Base-by-base conservation (phyloP, 176 grass and related monocot species). In the Rhynchospora tenuis region DNA sequence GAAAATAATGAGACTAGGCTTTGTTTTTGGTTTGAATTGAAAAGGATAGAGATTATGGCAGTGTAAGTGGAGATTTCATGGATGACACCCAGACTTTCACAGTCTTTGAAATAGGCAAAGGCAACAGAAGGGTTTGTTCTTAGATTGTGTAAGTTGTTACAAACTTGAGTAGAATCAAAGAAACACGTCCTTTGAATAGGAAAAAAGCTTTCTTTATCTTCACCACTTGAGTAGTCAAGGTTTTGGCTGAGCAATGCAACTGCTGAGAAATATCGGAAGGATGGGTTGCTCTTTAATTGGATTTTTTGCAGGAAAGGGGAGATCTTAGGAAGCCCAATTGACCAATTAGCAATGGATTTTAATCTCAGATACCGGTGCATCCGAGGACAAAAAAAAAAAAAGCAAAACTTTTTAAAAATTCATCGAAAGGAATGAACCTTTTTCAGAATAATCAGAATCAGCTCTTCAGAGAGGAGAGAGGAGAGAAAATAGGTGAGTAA, bases 81-180 rank as follows among this genome's bases (percentile, higher is more conserved):
- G 62, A 19, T 57, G 64, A 97, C 92, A 19, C 94, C 94, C 23
- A 82, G 38, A 31, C 44, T 83, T 42, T 62, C 16, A 0, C 78
- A 83, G 62, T 91, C 88, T 57, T 88, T 90, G 70, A 97, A 94
- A 87, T 90, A 97, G 55, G 87, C 84, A 19, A 93, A 81, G 1
- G 91, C 89, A 3, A 85, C 17, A n/a, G 63, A 65, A 11, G 94
- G 88, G 46, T 83, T 87, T 20, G 51, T 77, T 79, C 79, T 72
- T 12, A 97, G 84, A 83, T 68, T 59, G 14, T 65, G 85, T 15
- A 97, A 87, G 1, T 59, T 86, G 67, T 81, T 63, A 38, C 86
- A 45, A 45, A 97, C 79, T 44, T 67, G 64, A 82, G 38, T 79
- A 28, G 94, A 87, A 73, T 2, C 78, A 59, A 89, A 81, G 43